Evolutionary conservation across 2,329 filamentous ascomycete genomes (phyloP).

Genomic region (Cercospora sesami): DNA sequence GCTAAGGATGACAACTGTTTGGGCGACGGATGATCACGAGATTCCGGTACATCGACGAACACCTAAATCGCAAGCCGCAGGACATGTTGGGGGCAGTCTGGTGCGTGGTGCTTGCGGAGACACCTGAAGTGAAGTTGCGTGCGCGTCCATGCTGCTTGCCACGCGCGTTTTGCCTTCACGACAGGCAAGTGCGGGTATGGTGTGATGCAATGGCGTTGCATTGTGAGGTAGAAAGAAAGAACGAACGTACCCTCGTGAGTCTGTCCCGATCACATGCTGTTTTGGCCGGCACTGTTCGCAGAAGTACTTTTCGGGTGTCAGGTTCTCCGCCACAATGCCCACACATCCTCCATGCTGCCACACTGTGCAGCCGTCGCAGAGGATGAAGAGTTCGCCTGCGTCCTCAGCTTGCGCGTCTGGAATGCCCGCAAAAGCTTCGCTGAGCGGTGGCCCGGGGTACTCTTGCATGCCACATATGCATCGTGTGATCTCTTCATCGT

Average conservation of each 20-base stretch:
- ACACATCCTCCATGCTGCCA: slow-evolving; percentile 99
- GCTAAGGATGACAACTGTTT: neutral
- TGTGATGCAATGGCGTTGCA: slow-evolving; percentile 7
- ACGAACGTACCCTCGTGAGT: slow-evolving; percentile 76
- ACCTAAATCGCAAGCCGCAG: neutral
- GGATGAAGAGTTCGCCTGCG: slow-evolving; percentile 90
- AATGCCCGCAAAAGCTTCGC: slow-evolving; percentile 45
- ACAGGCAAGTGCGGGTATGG: neutral
- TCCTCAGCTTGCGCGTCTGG: slow-evolving; percentile 70
- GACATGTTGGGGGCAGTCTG: neutral
- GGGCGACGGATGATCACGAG: neutral
- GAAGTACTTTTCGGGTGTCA: slow-evolving; percentile 94
- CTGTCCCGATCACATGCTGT: slow-evolving; percentile 78
- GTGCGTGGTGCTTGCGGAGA: slow-evolving; percentile 4
- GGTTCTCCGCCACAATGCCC: slow-evolving; percentile 90
- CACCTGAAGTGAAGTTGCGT: neutral
- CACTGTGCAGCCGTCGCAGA: slow-evolving; percentile 96
- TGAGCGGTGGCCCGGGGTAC: slow-evolving; percentile 79
- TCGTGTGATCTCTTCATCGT: slow-evolving; percentile 88
- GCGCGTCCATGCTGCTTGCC: neutral
- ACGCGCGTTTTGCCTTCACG: neutral
- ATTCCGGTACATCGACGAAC: neutral
- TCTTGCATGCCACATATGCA: slow-evolving; percentile 95
- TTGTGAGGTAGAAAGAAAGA: slow-evolving; percentile 24
- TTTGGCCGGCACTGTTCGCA: slow-evolving; percentile 94